phyloP scores from a whole-genome alignment of 169 alveolate species.

The Plasmodium reichenowi region DNA sequence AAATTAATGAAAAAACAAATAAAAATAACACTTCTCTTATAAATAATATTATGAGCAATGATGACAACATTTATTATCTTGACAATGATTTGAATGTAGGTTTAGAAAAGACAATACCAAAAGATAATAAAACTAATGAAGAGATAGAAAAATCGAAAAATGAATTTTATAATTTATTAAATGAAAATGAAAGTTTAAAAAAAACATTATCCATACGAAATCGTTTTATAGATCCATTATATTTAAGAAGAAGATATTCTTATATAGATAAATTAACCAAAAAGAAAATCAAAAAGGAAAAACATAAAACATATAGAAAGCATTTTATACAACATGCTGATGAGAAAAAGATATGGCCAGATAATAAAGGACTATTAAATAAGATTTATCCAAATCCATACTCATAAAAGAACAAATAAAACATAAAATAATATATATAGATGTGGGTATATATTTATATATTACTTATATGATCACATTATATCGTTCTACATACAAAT shows the following conservation, averaged over 20 bases:
- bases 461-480: not conserved
- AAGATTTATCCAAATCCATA: slow-evolving; percentile 83
- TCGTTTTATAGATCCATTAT: slow-evolving; percentile 84
- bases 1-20: slow-evolving; percentile 13
- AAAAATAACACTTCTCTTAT: too few relatives aligned
- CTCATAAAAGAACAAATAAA: slow-evolving; percentile 11
- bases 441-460: not conserved
- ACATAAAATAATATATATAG: not conserved
- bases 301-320: slow-evolving; percentile 80
- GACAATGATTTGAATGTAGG: slow-evolving; percentile 68
- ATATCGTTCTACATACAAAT: too few relatives aligned
- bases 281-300: slow-evolving; percentile 84
- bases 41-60: not conserved
- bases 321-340: slow-evolving; percentile 86
- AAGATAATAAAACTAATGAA: slow-evolving; percentile 28
- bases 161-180: slow-evolving; percentile 39
- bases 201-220: slow-evolving; percentile 76
- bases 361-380: slow-evolving; percentile 84
- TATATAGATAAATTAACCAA: slow-evolving; percentile 82
- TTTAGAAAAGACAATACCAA: slow-evolving; percentile 34
- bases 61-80: slow-evolving; percentile 43
- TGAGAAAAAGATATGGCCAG: slow-evolving; percentile 86
- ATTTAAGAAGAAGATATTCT: slow-evolving; percentile 84
- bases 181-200: slow-evolving; percentile 53
- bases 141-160: slow-evolving; percentile 51